phyloP scores from a whole-genome alignment of 2,329 filamentous ascomycete genomes.

The Scedosporium apiospermum region DNA sequence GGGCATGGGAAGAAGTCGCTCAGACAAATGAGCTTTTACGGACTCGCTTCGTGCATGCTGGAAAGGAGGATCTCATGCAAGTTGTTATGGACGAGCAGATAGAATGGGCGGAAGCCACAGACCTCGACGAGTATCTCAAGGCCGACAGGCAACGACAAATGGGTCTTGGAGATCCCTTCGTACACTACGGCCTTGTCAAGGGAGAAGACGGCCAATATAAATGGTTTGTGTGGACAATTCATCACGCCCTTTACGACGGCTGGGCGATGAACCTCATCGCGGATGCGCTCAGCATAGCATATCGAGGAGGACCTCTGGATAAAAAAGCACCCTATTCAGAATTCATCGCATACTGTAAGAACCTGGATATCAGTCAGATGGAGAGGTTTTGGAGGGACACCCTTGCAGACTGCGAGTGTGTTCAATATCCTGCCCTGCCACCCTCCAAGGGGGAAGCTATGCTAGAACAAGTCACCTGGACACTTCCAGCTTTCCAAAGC shows the following conservation, averaged over 20 bases:
- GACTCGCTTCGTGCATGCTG: constrained; percentile 6
- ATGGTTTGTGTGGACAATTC: neutral
- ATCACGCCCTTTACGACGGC: neutral
- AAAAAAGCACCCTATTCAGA: neutral
- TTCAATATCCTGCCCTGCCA: too few species aligned
- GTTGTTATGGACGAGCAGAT: neutral
- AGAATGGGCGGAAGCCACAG: neutral
- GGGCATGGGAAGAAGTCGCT: constrained; percentile 1
- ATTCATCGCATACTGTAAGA: neutral
- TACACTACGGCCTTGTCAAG: neutral
- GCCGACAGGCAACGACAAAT: neutral
- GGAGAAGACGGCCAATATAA: neutral
- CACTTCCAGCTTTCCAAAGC: neutral
- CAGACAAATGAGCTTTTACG: constrained; percentile 2
- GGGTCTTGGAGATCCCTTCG: neutral
- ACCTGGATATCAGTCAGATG: too few species aligned
- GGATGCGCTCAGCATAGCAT: neutral
- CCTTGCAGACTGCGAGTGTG: too few species aligned
- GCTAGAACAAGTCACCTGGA: neutral
- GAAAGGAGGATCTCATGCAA: neutral
- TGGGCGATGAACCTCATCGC: neutral
- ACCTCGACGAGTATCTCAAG: neutral
- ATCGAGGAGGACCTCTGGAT: neutral
- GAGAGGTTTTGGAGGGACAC: too few species aligned
- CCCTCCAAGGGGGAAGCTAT: neutral